phyloP scores from a whole-genome alignment of 805 yeast genomes.

The Cyberlindnera sargentensis region DNA sequence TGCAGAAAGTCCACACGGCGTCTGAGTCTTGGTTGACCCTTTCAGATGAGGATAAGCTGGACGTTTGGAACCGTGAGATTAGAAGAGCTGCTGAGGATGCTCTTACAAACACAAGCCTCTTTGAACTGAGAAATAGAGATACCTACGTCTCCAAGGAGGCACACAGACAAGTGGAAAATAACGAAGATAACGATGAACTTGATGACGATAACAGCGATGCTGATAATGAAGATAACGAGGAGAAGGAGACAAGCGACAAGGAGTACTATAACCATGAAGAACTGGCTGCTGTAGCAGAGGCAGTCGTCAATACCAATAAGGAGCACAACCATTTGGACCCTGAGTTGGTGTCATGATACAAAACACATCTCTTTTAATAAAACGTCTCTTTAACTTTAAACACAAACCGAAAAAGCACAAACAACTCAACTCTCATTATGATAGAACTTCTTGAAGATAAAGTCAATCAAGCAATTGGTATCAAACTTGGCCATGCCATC shows the following conservation, averaged over 20 bases:
- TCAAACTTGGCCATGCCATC: slow-evolving; percentile 64
- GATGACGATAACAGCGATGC: slow-evolving; percentile 3
- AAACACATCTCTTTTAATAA: background rate
- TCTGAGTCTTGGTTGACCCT: slow-evolving; percentile 39
- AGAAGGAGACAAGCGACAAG: slow-evolving; percentile 1
- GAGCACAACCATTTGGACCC: slow-evolving; percentile 13
- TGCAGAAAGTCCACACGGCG: slow-evolving; percentile 36
- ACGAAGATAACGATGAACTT: background rate
- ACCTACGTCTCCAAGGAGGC: slow-evolving; percentile 31
- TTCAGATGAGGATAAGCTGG: slow-evolving; percentile 27
- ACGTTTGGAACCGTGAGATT: slow-evolving; percentile 40
- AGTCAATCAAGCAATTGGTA: slow-evolving; percentile 57
- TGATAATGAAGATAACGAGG: slow-evolving; percentile 5
- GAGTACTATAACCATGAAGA: slow-evolving; percentile 17
- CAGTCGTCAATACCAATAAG: slow-evolving; percentile 14
- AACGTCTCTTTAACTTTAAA: background rate
- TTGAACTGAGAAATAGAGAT: slow-evolving; percentile 37
- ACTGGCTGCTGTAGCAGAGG: slow-evolving; percentile 23
- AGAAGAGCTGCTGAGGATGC: slow-evolving; percentile 39
- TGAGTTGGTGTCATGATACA: slow-evolving; percentile 4
- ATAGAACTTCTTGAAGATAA: slow-evolving; percentile 72
- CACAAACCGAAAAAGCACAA: background rate
- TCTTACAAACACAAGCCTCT: slow-evolving; percentile 32
- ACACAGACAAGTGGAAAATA: slow-evolving; percentile 3
- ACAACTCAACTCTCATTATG: slow-evolving; percentile 20